These are phyloP conservation scores for Zymoseptoria passerinii DNA, from an alignment of 2,329 filamentous ascomycete species.

Conservation along the genomic window DNA sequence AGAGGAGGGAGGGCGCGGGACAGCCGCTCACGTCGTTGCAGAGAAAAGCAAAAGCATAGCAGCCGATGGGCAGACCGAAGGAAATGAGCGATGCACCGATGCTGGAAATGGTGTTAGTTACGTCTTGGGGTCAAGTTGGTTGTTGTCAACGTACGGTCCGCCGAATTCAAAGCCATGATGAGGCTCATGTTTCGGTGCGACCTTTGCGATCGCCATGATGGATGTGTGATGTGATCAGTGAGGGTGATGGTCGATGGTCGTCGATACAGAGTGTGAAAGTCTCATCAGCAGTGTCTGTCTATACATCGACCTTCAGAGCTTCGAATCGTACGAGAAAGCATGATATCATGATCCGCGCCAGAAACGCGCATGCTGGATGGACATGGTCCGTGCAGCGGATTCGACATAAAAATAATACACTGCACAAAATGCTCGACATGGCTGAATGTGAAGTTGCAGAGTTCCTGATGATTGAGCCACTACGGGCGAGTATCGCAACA, in stretches of 20 bases:
- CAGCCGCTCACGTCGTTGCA: constrained; percentile 93
- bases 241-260: neutral
- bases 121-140: neutral
- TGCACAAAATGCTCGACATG: neutral
- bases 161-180: constrained; percentile 41
- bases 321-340: neutral
- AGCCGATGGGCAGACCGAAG: constrained; percentile 68
- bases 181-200: constrained; percentile 6
- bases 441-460: neutral
- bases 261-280: neutral
- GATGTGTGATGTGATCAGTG: neutral
- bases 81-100: constrained; percentile 69
- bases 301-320: neutral
- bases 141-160: constrained; percentile 36
- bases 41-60: constrained; percentile 71
- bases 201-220: constrained; percentile 6
- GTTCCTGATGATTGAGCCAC: neutral
- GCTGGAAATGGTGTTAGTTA: constrained; percentile 38
- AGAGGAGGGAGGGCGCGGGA: constrained; percentile 71
- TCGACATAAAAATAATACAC: neutral
- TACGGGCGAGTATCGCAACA: neutral
- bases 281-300: neutral
- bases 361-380: neutral
- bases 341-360: neutral
- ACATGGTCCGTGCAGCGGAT: neutral